phyloP scores from a whole-genome alignment of 2,329 filamentous ascomycete genomes.

The Dissoconium aciculare region DNA sequence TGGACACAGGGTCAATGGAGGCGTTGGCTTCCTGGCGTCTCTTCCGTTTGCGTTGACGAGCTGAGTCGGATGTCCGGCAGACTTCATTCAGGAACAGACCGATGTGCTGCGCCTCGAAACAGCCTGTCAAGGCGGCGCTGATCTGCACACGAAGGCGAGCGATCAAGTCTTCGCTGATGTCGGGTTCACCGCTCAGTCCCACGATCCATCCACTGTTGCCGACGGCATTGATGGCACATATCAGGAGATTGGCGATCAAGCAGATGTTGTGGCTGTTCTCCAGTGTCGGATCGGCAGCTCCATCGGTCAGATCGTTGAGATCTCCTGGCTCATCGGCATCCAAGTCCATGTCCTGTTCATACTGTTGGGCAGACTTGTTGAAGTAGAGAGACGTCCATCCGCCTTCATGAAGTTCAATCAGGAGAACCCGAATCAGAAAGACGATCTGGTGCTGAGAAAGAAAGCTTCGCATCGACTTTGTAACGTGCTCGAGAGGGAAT shows the following conservation, averaged over 20 bases:
- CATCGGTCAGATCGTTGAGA: slow-evolving; percentile 45
- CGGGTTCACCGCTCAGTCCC: slow-evolving; percentile 37
- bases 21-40: neutral
- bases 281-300: slow-evolving; percentile 36
- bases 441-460: slow-evolving; percentile 54
- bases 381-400: slow-evolving; percentile 63
- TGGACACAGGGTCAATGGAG: neutral
- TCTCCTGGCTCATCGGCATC: slow-evolving; percentile 42
- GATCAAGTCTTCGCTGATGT: slow-evolving; percentile 49
- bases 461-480: slow-evolving; percentile 47
- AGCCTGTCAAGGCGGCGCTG: slow-evolving; percentile 53
- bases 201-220: slow-evolving; percentile 62
- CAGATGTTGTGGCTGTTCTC: slow-evolving; percentile 55
- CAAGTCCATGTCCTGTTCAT: slow-evolving; percentile 38
- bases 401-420: slow-evolving; percentile 57
- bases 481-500: slow-evolving; percentile 46
- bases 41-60: neutral
- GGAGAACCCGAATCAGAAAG: slow-evolving; percentile 56
- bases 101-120: slow-evolving; percentile 53
- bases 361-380: too few species aligned
- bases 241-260: slow-evolving; percentile 56
- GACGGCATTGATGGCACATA: slow-evolving; percentile 60
- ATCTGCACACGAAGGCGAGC: slow-evolving; percentile 52
- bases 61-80: neutral
- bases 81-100: slow-evolving; percentile 47